Percentiles rank a stretch among this genome's conserved stretches.
Evolutionary conservation across 1,284 basidiomycete genomes (phyloP).

Genomic region (Stygiomarasmius scandens): DNA sequence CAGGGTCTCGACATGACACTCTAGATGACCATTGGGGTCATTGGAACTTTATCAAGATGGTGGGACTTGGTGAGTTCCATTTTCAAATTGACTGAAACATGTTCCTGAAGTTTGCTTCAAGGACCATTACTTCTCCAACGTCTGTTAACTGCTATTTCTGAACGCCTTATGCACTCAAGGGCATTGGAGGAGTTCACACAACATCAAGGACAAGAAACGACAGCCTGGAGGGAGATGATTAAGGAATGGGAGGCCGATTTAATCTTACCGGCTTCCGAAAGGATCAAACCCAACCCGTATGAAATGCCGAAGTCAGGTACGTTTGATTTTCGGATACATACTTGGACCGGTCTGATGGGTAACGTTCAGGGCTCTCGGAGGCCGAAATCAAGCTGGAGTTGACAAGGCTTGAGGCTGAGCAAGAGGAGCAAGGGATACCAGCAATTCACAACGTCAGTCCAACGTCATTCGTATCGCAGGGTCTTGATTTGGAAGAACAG

Average conservation of each 20-base stretch:
- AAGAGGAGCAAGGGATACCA: not conserved
- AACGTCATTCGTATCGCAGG: slow-evolving; percentile 8
- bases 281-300: slow-evolving; percentile 24
- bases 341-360: too few species aligned
- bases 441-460: slow-evolving; percentile 12
- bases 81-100: not conserved
- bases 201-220: slow-evolving; percentile 2
- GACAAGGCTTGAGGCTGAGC: slow-evolving; percentile 13
- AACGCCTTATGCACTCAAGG: not conserved
- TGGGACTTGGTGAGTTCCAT: slow-evolving; percentile 1
- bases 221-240: slow-evolving; percentile 22
- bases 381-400: slow-evolving; percentile 17
- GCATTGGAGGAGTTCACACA: not conserved
- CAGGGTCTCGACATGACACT: slow-evolving; percentile 24
- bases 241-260: slow-evolving; percentile 27
- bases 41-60: slow-evolving; percentile 32
- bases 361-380: slow-evolving; percentile 10
- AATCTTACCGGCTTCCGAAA: not conserved
- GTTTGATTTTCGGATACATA: not conserved
- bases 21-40: slow-evolving; percentile 31
- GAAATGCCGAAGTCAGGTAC: slow-evolving; percentile 12
- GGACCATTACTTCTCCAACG: not conserved
- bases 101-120: not conserved
- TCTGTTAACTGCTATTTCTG: not conserved
- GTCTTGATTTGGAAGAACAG: slow-evolving; percentile 9